Percentiles rank a stretch among this genome's conserved stretches.
Conservation (phyloP, 2,329 filamentous ascomycete species). For the Fusarium heterosporum region DNA sequence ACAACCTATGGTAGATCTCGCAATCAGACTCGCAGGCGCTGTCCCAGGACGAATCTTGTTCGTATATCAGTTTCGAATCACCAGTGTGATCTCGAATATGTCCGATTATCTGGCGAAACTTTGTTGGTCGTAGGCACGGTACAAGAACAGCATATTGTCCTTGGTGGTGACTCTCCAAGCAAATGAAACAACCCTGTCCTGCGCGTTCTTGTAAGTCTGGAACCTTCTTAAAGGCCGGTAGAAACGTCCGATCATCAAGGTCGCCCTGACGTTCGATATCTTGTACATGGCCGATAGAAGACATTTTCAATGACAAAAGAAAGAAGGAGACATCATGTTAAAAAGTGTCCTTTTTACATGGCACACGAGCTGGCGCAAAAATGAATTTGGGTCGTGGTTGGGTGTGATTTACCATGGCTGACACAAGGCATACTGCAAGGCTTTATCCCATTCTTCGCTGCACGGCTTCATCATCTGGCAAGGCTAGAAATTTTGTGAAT, state of each 20-base stretch:
- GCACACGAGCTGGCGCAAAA: background rate
- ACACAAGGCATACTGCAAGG: background rate
- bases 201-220: background rate
- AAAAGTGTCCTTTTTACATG: background rate
- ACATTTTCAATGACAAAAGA: background rate
- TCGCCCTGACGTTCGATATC: background rate
- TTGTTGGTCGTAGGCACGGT: background rate
- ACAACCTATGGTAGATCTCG: background rate
- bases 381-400: background rate
- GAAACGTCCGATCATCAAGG: background rate
- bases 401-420: background rate
- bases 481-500: background rate
- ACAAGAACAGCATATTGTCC: background rate
- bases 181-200: background rate
- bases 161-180: background rate
- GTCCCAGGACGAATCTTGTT: background rate
- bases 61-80: rapidly evolving
- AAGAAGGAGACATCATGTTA: too few relatives aligned
- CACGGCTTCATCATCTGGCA: too few relatives aligned
- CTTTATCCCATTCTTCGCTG: background rate
- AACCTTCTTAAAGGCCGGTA: background rate
- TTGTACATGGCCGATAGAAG: background rate
- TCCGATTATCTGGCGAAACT: rapidly evolving
- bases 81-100: rapidly evolving
- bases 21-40: background rate